Conservation (phyloP, 352 stramenopile genomes). For the Phytophthora idaei region DNA sequence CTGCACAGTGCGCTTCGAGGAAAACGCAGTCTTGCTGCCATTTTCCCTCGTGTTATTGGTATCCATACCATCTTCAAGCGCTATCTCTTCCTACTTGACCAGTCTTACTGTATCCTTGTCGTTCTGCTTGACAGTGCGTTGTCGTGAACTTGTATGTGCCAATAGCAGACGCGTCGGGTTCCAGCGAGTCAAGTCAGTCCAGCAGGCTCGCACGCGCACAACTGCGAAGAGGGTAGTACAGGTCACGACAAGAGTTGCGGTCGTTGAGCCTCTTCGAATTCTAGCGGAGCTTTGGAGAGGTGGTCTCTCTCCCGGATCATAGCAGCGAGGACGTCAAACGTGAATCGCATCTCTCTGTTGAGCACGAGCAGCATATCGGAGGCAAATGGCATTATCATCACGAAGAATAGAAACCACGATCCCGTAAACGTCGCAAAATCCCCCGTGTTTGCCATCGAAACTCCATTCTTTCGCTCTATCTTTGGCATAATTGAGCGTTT, state of each 20-base stretch:
- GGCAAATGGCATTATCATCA: not conserved
- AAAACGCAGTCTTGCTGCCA: not conserved
- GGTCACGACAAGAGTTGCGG: not conserved
- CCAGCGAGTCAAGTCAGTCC: not conserved
- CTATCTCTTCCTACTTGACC: not conserved
- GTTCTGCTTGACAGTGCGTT: not conserved
- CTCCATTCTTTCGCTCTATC: too few species aligned
- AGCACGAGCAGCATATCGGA: not conserved
- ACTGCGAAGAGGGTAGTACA: not conserved
- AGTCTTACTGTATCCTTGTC: not conserved
- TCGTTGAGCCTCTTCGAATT: not conserved
- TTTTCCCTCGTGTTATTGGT: not conserved
- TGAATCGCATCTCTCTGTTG: not conserved
- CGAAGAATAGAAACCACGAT: not conserved
- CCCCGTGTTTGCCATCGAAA: too few species aligned
- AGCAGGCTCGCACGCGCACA: not conserved
- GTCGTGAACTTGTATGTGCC: not conserved
- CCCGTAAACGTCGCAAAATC: not conserved
- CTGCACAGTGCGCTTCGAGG: not conserved
- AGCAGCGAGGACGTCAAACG: not conserved
- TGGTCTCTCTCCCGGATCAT: not conserved
- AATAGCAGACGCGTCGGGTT: not conserved
- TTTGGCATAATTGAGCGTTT: not conserved
- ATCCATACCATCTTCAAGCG: not conserved
- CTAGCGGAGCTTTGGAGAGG: not conserved